Evolutionary conservation across 306 rosid species (phyloP).

Genomic region (Prunus armeniaca): DNA sequence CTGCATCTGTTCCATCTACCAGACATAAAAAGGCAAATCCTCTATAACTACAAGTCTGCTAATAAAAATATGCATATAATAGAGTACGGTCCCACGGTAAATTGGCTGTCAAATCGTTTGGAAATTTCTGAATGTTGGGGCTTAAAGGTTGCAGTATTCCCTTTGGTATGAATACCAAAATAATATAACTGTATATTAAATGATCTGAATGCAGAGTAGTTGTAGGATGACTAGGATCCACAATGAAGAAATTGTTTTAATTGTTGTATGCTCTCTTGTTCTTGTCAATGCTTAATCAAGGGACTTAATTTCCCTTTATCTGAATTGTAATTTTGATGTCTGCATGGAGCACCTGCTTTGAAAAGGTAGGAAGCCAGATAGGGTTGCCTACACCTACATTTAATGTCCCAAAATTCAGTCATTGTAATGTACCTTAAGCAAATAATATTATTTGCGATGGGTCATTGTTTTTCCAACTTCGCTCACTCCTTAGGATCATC

Average conservation of each 20-base stretch:
- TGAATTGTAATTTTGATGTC: too few species aligned
- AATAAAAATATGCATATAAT: not conserved
- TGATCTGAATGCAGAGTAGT: not conserved
- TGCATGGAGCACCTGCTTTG: not conserved
- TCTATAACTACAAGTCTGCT: not conserved
- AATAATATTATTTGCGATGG: not conserved
- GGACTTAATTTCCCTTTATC: not conserved
- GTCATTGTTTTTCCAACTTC: not conserved
- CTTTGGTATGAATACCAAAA: not conserved
- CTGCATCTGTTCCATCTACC: not conserved
- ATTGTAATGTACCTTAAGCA: not conserved
- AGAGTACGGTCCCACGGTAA: not conserved
- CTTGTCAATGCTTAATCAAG: not conserved
- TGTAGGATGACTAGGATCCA: not conserved
- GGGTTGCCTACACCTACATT: not conserved
- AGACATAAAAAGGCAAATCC: too few species aligned
- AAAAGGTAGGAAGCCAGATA: not conserved
- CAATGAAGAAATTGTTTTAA: too few species aligned
- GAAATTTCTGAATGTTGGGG: not conserved
- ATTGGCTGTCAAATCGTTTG: not conserved
- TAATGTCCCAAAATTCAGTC: not conserved
- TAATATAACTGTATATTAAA: not conserved
- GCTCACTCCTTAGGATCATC: too few species aligned
- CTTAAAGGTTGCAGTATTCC: not conserved
- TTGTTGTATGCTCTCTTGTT: not conserved